Conservation (phyloP, 2,329 filamentous ascomycete genomes). For the Phialophora verrucosa region DNA sequence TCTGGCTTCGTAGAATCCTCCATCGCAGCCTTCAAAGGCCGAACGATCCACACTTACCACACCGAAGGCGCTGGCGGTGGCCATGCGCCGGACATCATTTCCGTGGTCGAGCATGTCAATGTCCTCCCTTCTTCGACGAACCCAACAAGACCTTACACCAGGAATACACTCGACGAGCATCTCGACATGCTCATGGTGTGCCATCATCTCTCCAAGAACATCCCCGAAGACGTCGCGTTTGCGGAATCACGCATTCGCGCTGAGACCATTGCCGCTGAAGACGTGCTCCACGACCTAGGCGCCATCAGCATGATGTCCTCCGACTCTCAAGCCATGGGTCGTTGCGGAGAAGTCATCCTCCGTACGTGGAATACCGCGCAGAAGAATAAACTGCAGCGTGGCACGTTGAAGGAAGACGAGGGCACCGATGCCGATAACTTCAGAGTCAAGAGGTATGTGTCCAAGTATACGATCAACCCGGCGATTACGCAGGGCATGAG, state of each 20-base stretch:
- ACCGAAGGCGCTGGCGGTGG: slow-evolving; percentile 94
- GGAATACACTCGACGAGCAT: slow-evolving; percentile 93
- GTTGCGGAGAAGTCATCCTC: slow-evolving; percentile 89
- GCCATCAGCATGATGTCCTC: slow-evolving; percentile 98
- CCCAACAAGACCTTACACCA: slow-evolving; percentile 86
- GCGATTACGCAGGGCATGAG: slow-evolving; percentile 88
- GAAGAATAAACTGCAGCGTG: slow-evolving; percentile 91
- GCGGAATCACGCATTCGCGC: slow-evolving; percentile 92
- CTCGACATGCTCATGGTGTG: slow-evolving; percentile 99
- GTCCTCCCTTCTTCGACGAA: slow-evolving; percentile 92
- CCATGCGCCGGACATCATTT: slow-evolving; percentile 95
- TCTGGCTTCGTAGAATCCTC: slow-evolving; percentile 96
- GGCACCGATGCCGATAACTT: slow-evolving; percentile 85
- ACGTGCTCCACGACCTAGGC: slow-evolving; percentile 91
- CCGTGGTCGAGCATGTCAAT: slow-evolving; percentile 84
- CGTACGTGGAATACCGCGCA: slow-evolving; percentile 97
- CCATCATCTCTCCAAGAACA: slow-evolving; percentile 89
- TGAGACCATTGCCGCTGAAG: slow-evolving; percentile 95
- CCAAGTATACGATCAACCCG: slow-evolving; percentile 96
- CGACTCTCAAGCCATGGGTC: slow-evolving; percentile 95
- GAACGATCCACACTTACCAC: slow-evolving; percentile 95
- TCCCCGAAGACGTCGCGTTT: slow-evolving; percentile 94
- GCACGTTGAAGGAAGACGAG: slow-evolving; percentile 75
- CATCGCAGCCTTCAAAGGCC: slow-evolving; percentile 79
- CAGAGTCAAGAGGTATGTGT: slow-evolving; percentile 87